Evolutionary conservation across 192 early-diverging fungal genomes (phyloP), one percentile per base, ranked within the genome.

Genomic region (Mortierella claussenii): DNA sequence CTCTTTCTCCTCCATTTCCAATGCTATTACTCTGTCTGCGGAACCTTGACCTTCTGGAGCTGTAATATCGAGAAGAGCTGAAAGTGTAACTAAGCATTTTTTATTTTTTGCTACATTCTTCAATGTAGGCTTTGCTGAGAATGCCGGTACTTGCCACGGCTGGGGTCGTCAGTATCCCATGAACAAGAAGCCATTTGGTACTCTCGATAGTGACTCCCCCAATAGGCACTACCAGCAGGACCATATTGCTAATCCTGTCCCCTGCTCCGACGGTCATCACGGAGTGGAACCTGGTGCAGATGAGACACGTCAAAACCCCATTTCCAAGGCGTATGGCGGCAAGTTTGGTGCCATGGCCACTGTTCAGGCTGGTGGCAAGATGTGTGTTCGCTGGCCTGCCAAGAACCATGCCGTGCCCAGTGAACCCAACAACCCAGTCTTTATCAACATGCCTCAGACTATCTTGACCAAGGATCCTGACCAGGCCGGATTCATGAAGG

Each of bases 341-440:
- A 30, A 46, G 0, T 76, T 31, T 9, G 73, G 73, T 4, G 20
- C 30, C 23, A 53, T 56, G 73, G 57, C 73, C 4, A n/a, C 20
- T 0, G 55, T 23, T 34, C 47, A 33, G 1, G 63, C 73, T 27
- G 73, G 73, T 15, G n/a, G 40, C 0, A 20, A 23, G n/a, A 65
- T 66, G 15, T 75, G 71, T 54, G 44, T 75, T 34, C 71, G 71
- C 20, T 75, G 71, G 71, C 71, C 71, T 1, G 71, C 71, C 42
- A 75, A 75, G 57, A 75, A 75, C 63, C 71, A 75, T 23, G 71
- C 71, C 32, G 71, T 66, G n/a, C 17, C 21, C 2, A 26, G n/a
- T 20, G 71, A 75, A 15, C 6, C 1, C 0, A 57, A 75, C 9
- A 32, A 63, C 4, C 49, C 40, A 9, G 71, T 75, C 5, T 66